Conservation (phyloP, 306 rosid genomes). For the Delonix regia region DNA sequence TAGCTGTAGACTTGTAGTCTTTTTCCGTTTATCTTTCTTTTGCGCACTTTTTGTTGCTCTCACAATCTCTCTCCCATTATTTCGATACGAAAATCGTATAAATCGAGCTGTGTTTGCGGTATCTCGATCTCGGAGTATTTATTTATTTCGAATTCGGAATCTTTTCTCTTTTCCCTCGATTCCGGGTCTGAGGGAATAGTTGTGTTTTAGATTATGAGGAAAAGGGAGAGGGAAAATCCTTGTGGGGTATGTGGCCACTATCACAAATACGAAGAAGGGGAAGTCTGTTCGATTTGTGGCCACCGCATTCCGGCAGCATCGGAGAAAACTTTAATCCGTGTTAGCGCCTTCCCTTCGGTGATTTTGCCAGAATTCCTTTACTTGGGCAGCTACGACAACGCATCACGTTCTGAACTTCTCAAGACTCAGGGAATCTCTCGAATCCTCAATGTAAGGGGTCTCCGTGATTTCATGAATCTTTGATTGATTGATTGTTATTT, state of each 20-base stretch:
- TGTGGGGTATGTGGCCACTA: constrained; percentile 98
- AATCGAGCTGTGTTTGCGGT: background rate
- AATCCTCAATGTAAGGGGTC: constrained; percentile 75
- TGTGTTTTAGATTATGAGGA: constrained; percentile 65
- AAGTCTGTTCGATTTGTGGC: constrained; percentile 95
- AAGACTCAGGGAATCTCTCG: constrained; percentile 97
- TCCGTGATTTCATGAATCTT: background rate
- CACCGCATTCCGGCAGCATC: constrained; percentile 80
- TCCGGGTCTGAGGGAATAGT: constrained; percentile 47
- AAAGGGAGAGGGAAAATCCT: constrained; percentile 98
- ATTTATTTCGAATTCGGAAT: constrained; percentile 34
- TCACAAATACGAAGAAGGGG: constrained; percentile 97
- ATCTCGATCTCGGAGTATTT: constrained; percentile 47
- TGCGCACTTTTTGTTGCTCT: background rate
- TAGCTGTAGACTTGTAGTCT: background rate
- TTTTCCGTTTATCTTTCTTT: background rate
- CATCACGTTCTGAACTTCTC: constrained; percentile 94
- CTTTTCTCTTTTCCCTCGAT: background rate
- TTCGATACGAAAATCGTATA: background rate
- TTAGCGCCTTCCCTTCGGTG: constrained; percentile 91
- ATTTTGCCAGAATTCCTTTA: constrained; percentile 89
- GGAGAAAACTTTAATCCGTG: constrained; percentile 71
- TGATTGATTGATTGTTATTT: constrained; percentile 1
- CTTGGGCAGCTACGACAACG: constrained; percentile 96
- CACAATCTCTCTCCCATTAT: background rate